A percentile compares a stretch with the other conserved stretches of the same genome.
Evolutionary conservation across 164 flowering plant species (phyloP).

Genomic region (Annona squamosa): DNA sequence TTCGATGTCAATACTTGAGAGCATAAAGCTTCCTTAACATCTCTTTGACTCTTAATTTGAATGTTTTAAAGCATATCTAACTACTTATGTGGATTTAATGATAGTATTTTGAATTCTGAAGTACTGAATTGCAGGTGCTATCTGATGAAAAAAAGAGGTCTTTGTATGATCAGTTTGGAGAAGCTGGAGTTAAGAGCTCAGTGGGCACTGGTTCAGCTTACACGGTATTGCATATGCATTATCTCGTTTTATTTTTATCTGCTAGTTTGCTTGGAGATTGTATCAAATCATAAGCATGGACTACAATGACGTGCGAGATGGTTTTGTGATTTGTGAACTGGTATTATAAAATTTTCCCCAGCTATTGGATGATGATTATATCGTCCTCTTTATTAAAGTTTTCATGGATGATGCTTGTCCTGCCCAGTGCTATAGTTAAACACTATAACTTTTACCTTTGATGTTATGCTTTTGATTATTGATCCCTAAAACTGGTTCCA

Average conservation of each 20-base stretch:
- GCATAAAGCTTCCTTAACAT: conserved; percentile 1
- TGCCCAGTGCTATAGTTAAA: not conserved
- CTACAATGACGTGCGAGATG: not conserved
- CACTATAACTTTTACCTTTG: not conserved
- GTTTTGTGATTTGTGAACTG: not conserved
- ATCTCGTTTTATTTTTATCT: not conserved
- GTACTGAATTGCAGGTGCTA: conserved; percentile 71
- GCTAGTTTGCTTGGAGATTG: not conserved
- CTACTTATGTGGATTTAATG: conserved; percentile 6
- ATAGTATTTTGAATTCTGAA: conserved; percentile 38
- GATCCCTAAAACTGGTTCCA: too few species aligned
- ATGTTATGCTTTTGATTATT: too few species aligned
- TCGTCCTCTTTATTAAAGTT: too few species aligned
- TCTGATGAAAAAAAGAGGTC: conserved; percentile 98
- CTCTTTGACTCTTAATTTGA: not conserved
- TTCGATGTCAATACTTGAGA: too few species aligned
- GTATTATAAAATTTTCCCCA: too few species aligned
- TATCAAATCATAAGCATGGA: not conserved
- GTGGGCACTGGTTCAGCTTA: conserved; percentile 81
- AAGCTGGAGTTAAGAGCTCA: conserved; percentile 87
- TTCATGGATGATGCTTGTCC: not conserved
- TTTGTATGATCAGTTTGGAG: conserved; percentile 93
- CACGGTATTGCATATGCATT: conserved; percentile 46
- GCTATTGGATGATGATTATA: too few species aligned
- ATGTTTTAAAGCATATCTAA: not conserved